Evolutionary conservation across 257 asterid genomes (phyloP), one percentile per base, ranked within the genome.

Genomic region (Rauvolfia tetraphylla): DNA sequence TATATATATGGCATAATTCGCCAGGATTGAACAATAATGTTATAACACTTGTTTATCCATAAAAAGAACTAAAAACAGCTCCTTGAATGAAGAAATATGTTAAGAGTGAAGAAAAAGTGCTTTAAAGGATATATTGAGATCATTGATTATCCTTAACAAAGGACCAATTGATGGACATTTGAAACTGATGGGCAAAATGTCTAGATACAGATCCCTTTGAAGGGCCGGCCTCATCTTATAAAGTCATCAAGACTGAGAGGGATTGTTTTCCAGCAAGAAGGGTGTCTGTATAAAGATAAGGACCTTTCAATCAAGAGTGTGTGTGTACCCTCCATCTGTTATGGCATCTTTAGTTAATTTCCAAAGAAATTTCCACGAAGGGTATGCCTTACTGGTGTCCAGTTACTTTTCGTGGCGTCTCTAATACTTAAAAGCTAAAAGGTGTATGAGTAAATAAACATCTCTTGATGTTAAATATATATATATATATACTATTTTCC

Each of bases 171-270:
- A 48, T 57, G 68, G 76, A 27, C 71, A 44, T 2, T 62, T 69
- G 85, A 79, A 71, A 72, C 27, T 0, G 81, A 84, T 79, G 75
- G 57, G 29, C 42, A 39, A 65, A 80, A 63, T 67, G 88, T 81
- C 88, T 76, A 80, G 79, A 81, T 90, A 58, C 95, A 84, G 72
- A 71, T 0, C 89, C 86, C 85, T 67, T 77, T 65, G 79, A 74
- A 67, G 59, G 74, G 58, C 61, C 56, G 76, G 67, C 56, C n/a
- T 49, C 76, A 56, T 75, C 63, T 41, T 51, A 48, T 74, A 29
- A 71, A 71, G 83, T 81, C 79, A 68, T 67, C 57, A 42, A 66
- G 62, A 77, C n/a, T 10, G 61, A 61, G 20, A 61, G 66, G 76
- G 53, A 42, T 80, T 80, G 83, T 78, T 73, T 72, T 51, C 82